These are phyloP conservation scores for Mycotypha africana DNA, from an alignment of 371 early-diverging fungal species.

Conservation along the genomic window DNA sequence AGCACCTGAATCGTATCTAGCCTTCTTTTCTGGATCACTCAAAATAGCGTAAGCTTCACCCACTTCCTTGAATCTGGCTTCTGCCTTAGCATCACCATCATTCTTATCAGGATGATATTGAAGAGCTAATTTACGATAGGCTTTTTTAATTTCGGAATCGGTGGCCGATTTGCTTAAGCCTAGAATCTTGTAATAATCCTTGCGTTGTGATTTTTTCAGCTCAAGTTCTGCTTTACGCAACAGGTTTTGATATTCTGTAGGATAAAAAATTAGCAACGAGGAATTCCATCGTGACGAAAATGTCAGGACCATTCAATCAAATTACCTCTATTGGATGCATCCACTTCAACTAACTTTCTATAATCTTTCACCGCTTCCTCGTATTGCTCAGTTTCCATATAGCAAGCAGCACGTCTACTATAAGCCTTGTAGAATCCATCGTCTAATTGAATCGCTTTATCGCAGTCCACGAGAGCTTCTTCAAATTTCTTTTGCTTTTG, in stretches of 20 bases:
- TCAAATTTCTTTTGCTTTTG: conserved; percentile 57
- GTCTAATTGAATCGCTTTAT: conserved; percentile 64
- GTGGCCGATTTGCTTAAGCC: conserved; percentile 78
- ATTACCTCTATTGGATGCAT: conserved; percentile 56
- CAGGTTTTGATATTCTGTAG: conserved; percentile 58
- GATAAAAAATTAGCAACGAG: too few relatives aligned
- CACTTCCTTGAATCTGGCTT: conserved; percentile 81
- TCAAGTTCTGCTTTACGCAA: conserved; percentile 70
- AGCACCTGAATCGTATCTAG: conserved; percentile 72
- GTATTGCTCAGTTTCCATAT: conserved; percentile 69
- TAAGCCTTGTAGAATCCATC: conserved; percentile 63
- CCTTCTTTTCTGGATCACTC: conserved; percentile 78
- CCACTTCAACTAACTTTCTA: conserved; percentile 52
- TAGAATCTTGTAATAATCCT: conserved; percentile 93
- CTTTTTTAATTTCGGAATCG: conserved; percentile 87
- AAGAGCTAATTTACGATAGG: conserved; percentile 83
- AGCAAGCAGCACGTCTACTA: conserved; percentile 74
- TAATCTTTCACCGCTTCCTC: conserved; percentile 81
- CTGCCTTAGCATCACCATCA: conserved; percentile 58
- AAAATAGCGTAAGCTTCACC: conserved; percentile 75
- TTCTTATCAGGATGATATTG: conserved; percentile 87
- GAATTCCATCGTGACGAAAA: neutral
- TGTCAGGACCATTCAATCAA: neutral
- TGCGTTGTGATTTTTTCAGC: conserved; percentile 70
- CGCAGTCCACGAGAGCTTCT: conserved; percentile 65